phyloP scores from a whole-genome alignment of 108 stramenopile genomes.

The Pseudonitzschia multiseries region DNA sequence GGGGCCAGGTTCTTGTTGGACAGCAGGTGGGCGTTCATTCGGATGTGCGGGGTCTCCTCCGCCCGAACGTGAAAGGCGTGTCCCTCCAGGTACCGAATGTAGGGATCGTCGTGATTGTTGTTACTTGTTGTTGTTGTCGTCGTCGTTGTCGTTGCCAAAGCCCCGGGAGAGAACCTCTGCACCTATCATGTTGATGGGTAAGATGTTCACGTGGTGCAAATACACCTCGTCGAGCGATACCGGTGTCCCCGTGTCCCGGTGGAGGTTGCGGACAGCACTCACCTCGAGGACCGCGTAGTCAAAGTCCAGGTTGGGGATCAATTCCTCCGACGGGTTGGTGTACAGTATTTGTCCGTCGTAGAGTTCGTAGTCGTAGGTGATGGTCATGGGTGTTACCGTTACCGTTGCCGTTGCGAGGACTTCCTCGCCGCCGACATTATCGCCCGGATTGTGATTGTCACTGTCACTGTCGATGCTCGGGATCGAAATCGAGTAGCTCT shows the following conservation, averaged over 20 bases:
- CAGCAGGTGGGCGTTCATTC: neutral
- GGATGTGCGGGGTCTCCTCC: neutral
- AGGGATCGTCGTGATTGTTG: neutral
- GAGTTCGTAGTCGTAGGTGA: conserved; percentile 4
- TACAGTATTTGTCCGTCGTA: neutral
- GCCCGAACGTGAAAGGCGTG: neutral
- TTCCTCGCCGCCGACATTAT: neutral
- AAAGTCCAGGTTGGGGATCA: neutral
- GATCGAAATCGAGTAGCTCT: neutral
- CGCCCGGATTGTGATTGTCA: neutral
- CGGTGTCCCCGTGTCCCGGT: neutral
- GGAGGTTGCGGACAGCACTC: neutral
- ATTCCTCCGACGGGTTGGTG: neutral
- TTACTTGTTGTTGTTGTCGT: too few relatives aligned
- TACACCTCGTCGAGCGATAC: conserved; percentile 9
- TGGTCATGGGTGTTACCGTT: conserved; percentile 4
- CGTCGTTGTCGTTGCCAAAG: too few relatives aligned
- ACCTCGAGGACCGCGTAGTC: conserved; percentile 1
- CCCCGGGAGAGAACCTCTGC: conserved; percentile 1
- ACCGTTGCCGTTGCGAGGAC: neutral
- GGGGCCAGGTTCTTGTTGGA: conserved; percentile 4
- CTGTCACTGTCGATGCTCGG: neutral
- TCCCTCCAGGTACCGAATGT: neutral
- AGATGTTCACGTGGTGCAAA: neutral
- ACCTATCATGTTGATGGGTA: neutral